These are phyloP conservation scores for Fusarium burgessii DNA, from an alignment of 2,329 filamentous ascomycete species.

Conservation along the genomic window DNA sequence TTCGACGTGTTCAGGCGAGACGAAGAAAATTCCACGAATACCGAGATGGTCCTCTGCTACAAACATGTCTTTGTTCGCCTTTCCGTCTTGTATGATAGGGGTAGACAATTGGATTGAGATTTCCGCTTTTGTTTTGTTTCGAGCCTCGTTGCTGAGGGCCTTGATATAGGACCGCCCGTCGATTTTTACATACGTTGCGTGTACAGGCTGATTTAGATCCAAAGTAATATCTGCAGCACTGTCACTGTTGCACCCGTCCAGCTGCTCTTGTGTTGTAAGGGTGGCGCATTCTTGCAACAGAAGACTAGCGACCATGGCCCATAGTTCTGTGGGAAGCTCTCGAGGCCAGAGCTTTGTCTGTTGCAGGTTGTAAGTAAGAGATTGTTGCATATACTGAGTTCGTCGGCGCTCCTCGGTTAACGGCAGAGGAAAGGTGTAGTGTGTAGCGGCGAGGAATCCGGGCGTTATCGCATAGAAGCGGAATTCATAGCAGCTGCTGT, in stretches of 20 bases:
- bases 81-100: neutral
- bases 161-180: constrained; percentile 21
- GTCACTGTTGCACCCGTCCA: constrained; percentile 3
- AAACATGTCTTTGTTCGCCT: constrained; percentile 10
- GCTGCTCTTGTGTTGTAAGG: constrained; percentile 9
- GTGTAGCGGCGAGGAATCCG: constrained; percentile 21
- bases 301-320: constrained; percentile 13
- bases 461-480: constrained; percentile 15
- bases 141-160: constrained; percentile 5
- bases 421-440: constrained; percentile 9
- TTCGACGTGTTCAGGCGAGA: constrained; percentile 9
- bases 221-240: neutral
- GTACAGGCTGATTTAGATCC: constrained; percentile 1
- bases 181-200: constrained; percentile 14
- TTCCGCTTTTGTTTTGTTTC: neutral
- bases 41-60: constrained; percentile 22
- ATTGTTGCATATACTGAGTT: constrained; percentile 12
- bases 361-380: constrained; percentile 10
- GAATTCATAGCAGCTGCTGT: constrained; percentile 14
- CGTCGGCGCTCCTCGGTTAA: constrained; percentile 18
- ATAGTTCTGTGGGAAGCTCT: constrained; percentile 19
- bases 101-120: constrained; percentile 2
- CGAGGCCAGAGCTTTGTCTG: constrained; percentile 1
- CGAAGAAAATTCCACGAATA: constrained; percentile 13
- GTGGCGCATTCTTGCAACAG: constrained; percentile 6